These are phyloP conservation scores for Alternaria atra DNA, from an alignment of 2,329 filamentous ascomycete species.

Conservation along the genomic window DNA sequence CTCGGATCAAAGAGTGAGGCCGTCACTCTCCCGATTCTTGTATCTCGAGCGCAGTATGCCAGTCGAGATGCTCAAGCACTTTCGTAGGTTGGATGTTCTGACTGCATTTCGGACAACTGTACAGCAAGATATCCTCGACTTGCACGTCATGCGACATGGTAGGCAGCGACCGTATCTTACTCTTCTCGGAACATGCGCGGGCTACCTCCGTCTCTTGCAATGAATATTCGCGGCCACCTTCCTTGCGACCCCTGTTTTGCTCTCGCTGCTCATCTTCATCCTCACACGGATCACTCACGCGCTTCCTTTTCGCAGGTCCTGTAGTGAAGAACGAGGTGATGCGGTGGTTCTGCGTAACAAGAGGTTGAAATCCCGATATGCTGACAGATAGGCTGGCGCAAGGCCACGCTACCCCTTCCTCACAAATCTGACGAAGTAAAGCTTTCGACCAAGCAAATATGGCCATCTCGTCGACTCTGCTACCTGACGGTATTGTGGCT, in stretches of 20 bases:
- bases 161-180: neutral
- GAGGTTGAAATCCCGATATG: conserved; percentile 59
- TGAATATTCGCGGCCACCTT: neutral
- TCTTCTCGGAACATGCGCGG: neutral
- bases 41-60: neutral
- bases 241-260: too few species aligned
- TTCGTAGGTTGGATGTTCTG: neutral
- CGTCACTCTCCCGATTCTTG: neutral
- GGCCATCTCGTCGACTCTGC: conserved; percentile 72
- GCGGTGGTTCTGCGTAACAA: neutral
- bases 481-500: conserved; percentile 78
- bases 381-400: conserved; percentile 89
- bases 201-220: neutral
- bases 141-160: neutral
- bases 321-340: neutral
- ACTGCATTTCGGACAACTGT: neutral
- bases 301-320: neutral
- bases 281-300: too few species aligned
- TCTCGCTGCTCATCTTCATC: too few species aligned
- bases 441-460: conserved; percentile 80
- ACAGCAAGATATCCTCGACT: neutral
- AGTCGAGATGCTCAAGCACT: neutral
- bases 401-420: conserved; percentile 84
- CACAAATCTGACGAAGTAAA: conserved; percentile 78
- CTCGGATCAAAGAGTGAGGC: neutral